These are phyloP conservation scores for Phytopythium mirpurense DNA, from an alignment of 352 stramenopile genomes.

Conservation along the genomic window DNA sequence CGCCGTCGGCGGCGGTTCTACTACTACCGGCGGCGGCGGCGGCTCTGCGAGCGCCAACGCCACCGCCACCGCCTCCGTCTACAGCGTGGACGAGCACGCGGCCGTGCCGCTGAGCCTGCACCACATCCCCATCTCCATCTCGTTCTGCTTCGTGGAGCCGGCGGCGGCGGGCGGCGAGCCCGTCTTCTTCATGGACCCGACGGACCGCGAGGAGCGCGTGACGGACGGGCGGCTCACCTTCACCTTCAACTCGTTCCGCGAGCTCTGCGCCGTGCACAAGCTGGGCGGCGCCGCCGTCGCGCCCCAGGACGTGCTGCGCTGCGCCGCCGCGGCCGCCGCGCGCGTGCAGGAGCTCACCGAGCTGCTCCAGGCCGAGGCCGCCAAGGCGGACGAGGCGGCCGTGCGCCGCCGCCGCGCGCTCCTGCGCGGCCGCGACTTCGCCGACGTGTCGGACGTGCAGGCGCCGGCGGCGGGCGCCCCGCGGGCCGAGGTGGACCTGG, in stretches of 20 bases:
- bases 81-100: constrained; percentile 85
- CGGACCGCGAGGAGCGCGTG: constrained; percentile 85
- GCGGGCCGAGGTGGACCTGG: constrained; percentile 57
- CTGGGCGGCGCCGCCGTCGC: constrained; percentile 79
- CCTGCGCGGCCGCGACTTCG: constrained; percentile 68
- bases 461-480: constrained; percentile 20
- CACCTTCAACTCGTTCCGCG: constrained; percentile 90
- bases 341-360: constrained; percentile 76
- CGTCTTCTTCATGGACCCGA: constrained; percentile 87
- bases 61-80: constrained; percentile 43
- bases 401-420: constrained; percentile 60
- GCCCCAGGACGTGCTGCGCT: constrained; percentile 60
- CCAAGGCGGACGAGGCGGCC: constrained; percentile 65
- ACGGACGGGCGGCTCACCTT: constrained; percentile 86
- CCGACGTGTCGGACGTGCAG: constrained; percentile 44
- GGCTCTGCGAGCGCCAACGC: no score
- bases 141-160: constrained; percentile 75
- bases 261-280: constrained; percentile 89
- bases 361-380: constrained; percentile 69
- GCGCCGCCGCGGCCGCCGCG: constrained; percentile 69
- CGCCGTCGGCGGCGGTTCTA: constrained; percentile 25
- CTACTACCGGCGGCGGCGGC: no score
- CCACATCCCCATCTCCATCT: constrained; percentile 94
- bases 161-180: constrained; percentile 10
- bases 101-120: constrained; percentile 92